phyloP scores from a whole-genome alignment of 495 filamentous ascomycete genomes.

The Penicillium argentinense region DNA sequence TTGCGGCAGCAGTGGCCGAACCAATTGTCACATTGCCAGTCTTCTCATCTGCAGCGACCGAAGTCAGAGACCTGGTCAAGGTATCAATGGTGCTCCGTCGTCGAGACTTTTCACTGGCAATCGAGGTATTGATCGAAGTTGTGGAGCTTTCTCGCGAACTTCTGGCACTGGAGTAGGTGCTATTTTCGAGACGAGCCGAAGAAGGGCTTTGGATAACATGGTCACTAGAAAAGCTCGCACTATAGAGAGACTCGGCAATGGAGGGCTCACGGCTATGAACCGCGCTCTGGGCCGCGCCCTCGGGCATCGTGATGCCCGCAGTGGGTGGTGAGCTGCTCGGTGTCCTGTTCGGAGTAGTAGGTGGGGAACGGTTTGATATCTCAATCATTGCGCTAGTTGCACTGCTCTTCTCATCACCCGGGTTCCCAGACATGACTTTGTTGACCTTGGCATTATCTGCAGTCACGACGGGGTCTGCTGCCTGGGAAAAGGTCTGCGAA shows the following conservation, averaged over 20 bases:
- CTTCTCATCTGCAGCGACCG: slow-evolving; percentile 32
- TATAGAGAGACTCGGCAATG: slow-evolving; percentile 34
- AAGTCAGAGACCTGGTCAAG: slow-evolving; percentile 35
- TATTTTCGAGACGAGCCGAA: slow-evolving; percentile 25
- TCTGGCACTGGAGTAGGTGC: slow-evolving; percentile 29
- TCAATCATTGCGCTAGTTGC: slow-evolving; percentile 64
- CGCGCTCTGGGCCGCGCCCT: slow-evolving; percentile 21
- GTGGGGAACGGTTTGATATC: slow-evolving; percentile 61
- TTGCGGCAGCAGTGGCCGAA: slow-evolving; percentile 73
- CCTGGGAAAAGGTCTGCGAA: slow-evolving; percentile 63
- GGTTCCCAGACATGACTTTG: slow-evolving; percentile 41
- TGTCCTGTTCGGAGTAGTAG: slow-evolving; percentile 54
- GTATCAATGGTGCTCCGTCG: slow-evolving; percentile 45
- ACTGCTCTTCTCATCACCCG: slow-evolving; percentile 49
- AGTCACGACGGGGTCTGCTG: slow-evolving; percentile 62
- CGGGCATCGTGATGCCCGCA: slow-evolving; percentile 28
- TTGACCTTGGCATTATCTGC: slow-evolving; percentile 64
- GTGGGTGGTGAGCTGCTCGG: slow-evolving; percentile 52
- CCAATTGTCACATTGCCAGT: slow-evolving; percentile 57
- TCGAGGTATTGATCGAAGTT: slow-evolving; percentile 27
- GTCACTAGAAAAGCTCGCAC: slow-evolving; percentile 18
- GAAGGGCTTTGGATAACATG: slow-evolving; percentile 24
- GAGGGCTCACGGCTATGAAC: slow-evolving; percentile 34
- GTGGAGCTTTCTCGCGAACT: slow-evolving; percentile 33
- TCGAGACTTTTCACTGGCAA: slow-evolving; percentile 32